Conservation (phyloP, 2,329 filamentous ascomycete genomes). For the Grosmannia serpens region DNA sequence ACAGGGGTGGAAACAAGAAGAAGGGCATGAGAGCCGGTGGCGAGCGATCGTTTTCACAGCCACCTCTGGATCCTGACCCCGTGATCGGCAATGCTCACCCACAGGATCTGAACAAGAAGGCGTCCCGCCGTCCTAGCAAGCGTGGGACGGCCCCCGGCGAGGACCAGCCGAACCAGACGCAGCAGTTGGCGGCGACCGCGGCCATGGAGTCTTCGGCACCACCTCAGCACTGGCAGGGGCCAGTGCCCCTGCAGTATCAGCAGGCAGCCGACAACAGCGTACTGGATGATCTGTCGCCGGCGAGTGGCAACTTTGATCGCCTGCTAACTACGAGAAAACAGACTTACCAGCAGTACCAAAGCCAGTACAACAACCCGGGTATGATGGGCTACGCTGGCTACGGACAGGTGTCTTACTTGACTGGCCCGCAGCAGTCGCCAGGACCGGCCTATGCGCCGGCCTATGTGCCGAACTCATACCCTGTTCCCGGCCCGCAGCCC, state of each 20-base stretch:
- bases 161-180: constrained; percentile 8
- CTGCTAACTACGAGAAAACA: constrained; percentile 62
- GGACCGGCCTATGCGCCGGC: constrained; percentile 39
- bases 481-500: constrained; percentile 41
- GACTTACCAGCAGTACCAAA: constrained; percentile 40
- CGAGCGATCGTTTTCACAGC: constrained; percentile 30
- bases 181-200: constrained; percentile 5
- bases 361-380: constrained; percentile 29
- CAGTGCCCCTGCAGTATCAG: constrained; percentile 7
- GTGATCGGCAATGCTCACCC: constrained; percentile 13
- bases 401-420: constrained; percentile 25
- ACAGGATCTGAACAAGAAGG: constrained; percentile 1
- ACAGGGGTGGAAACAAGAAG: constrained; percentile 29
- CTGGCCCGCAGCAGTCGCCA: constrained; percentile 28
- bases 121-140: constrained; percentile 30
- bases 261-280: neutral
- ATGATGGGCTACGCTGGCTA: constrained; percentile 25
- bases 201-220: neutral
- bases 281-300: constrained; percentile 52
- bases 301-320: constrained; percentile 59
- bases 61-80: constrained; percentile 23
- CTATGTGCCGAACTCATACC: constrained; percentile 25
- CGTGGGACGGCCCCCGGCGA: constrained; percentile 25
- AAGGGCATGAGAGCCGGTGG: constrained; percentile 33
- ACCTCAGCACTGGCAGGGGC: constrained; percentile 2